Evolutionary conservation across 257 asterid genomes (phyloP), one percentile per base, ranked within the genome.

Genomic region (Cynanchum wilfordii): DNA sequence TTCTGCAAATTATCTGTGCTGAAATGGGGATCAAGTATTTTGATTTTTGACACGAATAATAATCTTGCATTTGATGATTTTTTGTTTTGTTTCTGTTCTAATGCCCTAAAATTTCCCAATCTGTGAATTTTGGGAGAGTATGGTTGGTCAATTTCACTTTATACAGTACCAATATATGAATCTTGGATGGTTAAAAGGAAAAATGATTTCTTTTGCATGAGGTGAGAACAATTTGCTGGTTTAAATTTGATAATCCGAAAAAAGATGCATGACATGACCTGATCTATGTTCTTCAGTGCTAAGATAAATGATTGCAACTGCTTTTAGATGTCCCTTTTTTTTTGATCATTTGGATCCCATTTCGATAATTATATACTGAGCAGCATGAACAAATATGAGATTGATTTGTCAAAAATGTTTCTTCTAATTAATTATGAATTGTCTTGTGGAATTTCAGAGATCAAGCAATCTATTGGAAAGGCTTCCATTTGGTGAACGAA

Each of bases 381-480:
- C 36, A 40, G 40, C 12, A 15, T 25, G 38, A n/a, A 40, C 54
- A 59, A n/a, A 40, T 59, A 54, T 44, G 6, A 15, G 56, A 51
- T 22, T 74, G 49, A 50, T 68, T 70, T 42, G 10, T 56, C 9
- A 11, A 51, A 52, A 7, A 10, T 68, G 30, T 22, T 19, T 45
- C 59, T 52, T 66, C 17, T 47, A 3, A 38, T 58, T 10, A 9
- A 10, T 33, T 42, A 42, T 66, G 20, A 52, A 27, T 73, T 65
- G 4, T 73, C 20, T 51, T 73, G 33, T 71, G 73, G 86, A 84
- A 91, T 81, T 73, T 77, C 90, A 81, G 76, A 89, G 86, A 78
- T 81, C 94, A 67, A 84, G 88, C 76, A 82, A 86, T 60, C 87
- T 80, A 68, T 85, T 91, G 12, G 93, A 89, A 56, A 81, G 84